Evolutionary conservation across 2,329 filamentous ascomycete genomes (phyloP), one percentile per base, ranked within the genome.

Genomic region (Ophiocordyceps camponoti-leonardi): DNA sequence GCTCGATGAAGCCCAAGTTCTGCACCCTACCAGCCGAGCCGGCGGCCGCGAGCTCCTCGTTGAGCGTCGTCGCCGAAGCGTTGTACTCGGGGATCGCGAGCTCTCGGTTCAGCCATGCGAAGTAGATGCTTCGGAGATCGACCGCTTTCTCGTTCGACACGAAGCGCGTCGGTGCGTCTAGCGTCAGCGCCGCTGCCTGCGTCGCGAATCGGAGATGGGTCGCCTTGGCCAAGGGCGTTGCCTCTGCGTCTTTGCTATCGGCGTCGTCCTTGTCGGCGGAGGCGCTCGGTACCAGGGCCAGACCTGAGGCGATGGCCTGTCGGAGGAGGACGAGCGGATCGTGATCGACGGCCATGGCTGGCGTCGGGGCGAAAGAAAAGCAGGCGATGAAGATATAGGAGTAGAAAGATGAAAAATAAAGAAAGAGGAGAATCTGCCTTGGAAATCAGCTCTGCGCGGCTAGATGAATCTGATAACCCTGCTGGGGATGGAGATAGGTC

Each of bases 71-170:
- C 14, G 86, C 84, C 0, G 83, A 81, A 23, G 83, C 77, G 63
- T 95, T 92, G 72, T 96, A 96, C 55, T 94, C 86, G 12, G 85
- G 83, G 52, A 94, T 87, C 46, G 83, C 79, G 46, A 83, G 79
- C 67, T 96, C 90, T 62, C 87, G 86, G 66, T 95, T 93, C 56
- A 85, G 72, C 86, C 87, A 98, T 46, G 87, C 87, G 59, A 96
- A 94, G 69, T 90, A 95, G 64, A 95, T 90, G 61, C 83, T 92
- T 59, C 92, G 86, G 53, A 98, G 71, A 60, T 95, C 86, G 56
- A 94, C 80, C 5, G 82, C 73, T 46, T 76, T 72, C 54, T 75
- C 76, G 48, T 77, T 75, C n/a, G 86, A 88, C 49, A 84, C 74
- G 68, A 96, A 96, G 55, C 92, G 86, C 53, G 92, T 98, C 11